These are phyloP conservation scores for Picochlorum sp. DNA, from an alignment of 139 green algal species.

Conservation along the genomic window DNA sequence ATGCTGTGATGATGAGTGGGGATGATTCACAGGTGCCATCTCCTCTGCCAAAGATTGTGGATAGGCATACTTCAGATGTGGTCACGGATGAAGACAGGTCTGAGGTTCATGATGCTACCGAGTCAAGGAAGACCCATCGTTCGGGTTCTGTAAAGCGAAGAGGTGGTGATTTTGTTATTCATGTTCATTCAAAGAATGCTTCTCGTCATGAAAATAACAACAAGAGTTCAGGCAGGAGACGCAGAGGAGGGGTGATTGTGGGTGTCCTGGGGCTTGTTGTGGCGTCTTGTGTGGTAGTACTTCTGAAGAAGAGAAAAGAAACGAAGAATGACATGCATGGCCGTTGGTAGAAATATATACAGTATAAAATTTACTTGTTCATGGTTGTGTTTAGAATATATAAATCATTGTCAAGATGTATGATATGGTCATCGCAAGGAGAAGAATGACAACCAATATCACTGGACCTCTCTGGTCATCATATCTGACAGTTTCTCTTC, in stretches of 20 bases:
- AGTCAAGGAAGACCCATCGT: too few relatives aligned
- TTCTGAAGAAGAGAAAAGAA: not conserved
- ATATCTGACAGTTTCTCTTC: conserved; percentile 47
- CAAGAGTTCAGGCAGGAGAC: too few relatives aligned
- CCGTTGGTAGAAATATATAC: not conserved
- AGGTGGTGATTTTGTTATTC: too few relatives aligned
- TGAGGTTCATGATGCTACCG: too few relatives aligned
- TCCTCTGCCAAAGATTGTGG: not conserved
- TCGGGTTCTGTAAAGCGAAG: too few relatives aligned
- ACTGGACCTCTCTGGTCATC: conserved; percentile 71
- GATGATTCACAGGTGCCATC: not conserved
- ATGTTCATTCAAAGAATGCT: too few relatives aligned
- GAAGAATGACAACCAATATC: conserved; percentile 42
- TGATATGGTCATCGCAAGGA: conserved; percentile 10
- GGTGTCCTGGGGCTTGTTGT: not conserved
- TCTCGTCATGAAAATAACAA: too few relatives aligned
- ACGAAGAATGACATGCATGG: not conserved
- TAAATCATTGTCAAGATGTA: conserved; percentile 22
- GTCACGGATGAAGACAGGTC: not conserved
- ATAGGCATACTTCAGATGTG: not conserved
- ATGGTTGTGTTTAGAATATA: conserved; percentile 12
- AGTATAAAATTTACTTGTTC: not conserved
- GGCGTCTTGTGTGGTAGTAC: not conserved
- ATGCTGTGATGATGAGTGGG: conserved; percentile 3
- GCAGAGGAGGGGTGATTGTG: too few relatives aligned